Conservation (phyloP, 768 basidiomycete species). For the Leccinum disarticulatum region DNA sequence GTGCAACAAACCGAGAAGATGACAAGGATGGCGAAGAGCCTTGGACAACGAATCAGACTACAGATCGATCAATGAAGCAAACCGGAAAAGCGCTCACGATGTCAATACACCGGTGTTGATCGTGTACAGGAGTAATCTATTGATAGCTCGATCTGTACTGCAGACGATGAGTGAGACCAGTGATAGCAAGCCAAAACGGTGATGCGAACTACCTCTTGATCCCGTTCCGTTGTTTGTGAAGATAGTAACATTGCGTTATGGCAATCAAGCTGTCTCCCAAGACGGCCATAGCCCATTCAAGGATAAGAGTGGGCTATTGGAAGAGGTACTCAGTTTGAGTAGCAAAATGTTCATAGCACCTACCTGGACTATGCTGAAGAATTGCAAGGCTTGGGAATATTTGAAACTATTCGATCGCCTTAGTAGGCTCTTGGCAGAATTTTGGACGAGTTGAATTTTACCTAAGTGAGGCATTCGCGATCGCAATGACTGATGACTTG, state of each 20-base stretch:
- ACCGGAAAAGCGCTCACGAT: neutral
- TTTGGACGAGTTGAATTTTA: neutral
- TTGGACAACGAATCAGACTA: neutral
- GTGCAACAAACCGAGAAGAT: neutral
- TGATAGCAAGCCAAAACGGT: neutral
- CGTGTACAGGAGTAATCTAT: constrained; percentile 18
- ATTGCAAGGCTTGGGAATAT: neutral
- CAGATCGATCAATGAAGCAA: neutral
- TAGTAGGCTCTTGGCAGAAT: neutral
- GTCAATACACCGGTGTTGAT: constrained; percentile 2
- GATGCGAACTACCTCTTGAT: neutral
- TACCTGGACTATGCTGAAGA: neutral
- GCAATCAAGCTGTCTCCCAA: neutral
- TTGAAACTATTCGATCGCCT: neutral
- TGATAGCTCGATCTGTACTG: constrained; percentile 18
- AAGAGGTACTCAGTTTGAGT: neutral
- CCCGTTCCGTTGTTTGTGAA: neutral
- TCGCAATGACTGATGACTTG: neutral
- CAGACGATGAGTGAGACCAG: neutral
- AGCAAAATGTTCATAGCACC: too few species aligned
- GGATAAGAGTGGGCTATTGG: neutral
- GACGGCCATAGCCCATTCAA: neutral
- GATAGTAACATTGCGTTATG: neutral
- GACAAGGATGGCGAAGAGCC: neutral
- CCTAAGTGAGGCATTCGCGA: neutral